Evolutionary conservation across 106 monocot genomes (phyloP).

Genomic region (Dactylorhiza incarnata): DNA sequence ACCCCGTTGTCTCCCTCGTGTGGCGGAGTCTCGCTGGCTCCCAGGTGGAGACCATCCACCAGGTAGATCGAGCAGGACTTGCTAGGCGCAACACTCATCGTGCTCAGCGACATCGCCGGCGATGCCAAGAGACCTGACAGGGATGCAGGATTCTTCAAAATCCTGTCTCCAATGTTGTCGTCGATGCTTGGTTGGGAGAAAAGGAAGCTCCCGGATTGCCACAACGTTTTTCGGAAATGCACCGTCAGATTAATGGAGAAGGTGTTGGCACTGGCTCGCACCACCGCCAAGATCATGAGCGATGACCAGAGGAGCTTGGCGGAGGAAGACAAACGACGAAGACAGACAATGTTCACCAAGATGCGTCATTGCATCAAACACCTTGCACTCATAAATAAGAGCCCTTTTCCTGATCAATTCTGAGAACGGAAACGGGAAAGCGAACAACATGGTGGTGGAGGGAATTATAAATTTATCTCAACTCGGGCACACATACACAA

Average conservation of each 20-base stretch:
- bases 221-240: slow-evolving; percentile 32
- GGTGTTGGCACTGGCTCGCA: slow-evolving; percentile 29
- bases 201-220: slow-evolving; percentile 42
- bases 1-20: too few species aligned
- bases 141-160: slow-evolving; percentile 26
- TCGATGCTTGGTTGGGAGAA: slow-evolving; percentile 47
- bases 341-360: too few species aligned
- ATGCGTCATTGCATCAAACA: not conserved
- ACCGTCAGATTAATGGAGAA: slow-evolving; percentile 35
- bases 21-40: too few species aligned
- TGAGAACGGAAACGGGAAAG: slow-evolving; percentile 9
- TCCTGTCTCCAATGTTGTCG: slow-evolving; percentile 17
- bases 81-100: too few species aligned
- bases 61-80: too few species aligned
- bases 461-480: too few species aligned
- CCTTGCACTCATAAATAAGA: not conserved
- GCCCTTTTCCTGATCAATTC: not conserved
- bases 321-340: not conserved
- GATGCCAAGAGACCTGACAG: slow-evolving; percentile 26
- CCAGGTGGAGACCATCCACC: too few species aligned
- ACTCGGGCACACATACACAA: too few species aligned
- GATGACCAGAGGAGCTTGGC: slow-evolving; percentile 20
- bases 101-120: too few species aligned
- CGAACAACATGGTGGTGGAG: slow-evolving; percentile 20
- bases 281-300: slow-evolving; percentile 25